These are phyloP conservation scores for Talaromyces funiculosus DNA, from an alignment of 2,329 filamentous ascomycete genomes.

Conservation along the genomic window DNA sequence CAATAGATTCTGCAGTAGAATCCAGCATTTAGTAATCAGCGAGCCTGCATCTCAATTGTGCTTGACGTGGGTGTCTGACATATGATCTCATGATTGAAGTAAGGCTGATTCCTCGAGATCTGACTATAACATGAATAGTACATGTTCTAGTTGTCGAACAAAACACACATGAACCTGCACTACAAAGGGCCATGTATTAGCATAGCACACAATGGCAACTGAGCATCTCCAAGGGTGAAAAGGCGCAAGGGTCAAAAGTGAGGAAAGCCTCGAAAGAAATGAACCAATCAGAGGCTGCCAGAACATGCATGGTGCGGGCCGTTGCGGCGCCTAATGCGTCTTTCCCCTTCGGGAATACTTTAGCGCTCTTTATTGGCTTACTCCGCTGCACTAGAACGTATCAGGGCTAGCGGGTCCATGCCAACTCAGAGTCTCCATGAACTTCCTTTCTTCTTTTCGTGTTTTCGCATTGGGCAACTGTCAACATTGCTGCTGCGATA, in stretches of 20 bases:
- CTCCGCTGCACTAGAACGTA: not conserved
- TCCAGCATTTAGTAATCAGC: not conserved
- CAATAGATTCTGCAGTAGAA: not conserved
- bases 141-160: not conserved
- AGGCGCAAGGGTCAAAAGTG: no score
- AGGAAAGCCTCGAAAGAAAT: not conserved
- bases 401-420: not conserved
- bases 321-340: slow-evolving; percentile 8
- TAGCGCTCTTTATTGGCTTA: not conserved
- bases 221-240: not conserved
- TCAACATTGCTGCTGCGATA: not conserved
- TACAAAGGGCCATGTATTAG: not conserved
- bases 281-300: slow-evolving; percentile 14
- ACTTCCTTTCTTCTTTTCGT: not conserved
- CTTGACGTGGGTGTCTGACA: not conserved
- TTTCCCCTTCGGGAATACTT: slow-evolving; percentile 3
- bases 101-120: not conserved
- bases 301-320: slow-evolving; percentile 14
- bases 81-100: not conserved
- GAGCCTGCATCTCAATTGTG: not conserved
- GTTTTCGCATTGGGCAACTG: not conserved
- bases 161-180: not conserved
- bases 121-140: not conserved
- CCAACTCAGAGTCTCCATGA: not conserved
- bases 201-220: not conserved